These are phyloP conservation scores for Fusarium neocosmosporiellum DNA, from an alignment of 2,329 filamentous ascomycete species.

Conservation along the genomic window DNA sequence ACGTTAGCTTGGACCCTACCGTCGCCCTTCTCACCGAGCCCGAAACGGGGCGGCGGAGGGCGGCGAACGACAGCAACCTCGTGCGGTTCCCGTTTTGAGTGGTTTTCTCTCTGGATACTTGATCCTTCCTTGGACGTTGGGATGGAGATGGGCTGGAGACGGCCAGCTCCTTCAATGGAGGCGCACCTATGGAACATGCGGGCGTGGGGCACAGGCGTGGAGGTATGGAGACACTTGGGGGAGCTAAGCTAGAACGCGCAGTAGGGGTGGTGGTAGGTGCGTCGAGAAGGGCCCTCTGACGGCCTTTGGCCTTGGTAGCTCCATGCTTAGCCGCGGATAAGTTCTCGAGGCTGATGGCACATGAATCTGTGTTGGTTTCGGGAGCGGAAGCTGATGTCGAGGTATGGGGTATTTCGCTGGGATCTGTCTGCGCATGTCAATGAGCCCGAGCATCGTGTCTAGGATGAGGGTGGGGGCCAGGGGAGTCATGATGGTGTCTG, in stretches of 20 bases:
- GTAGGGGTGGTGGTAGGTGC: constrained; percentile 18
- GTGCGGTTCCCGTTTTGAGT: constrained; percentile 15
- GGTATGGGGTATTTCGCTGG: neutral
- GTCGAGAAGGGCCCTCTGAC: constrained; percentile 1
- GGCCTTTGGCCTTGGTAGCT: constrained; percentile 6
- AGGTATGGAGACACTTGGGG: constrained; percentile 18
- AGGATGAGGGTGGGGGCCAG: neutral
- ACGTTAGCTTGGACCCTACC: constrained; percentile 5
- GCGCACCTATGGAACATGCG: constrained; percentile 37
- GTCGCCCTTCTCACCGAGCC: constrained; percentile 39
- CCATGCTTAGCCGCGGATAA: constrained; percentile 36
- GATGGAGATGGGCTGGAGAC: constrained; percentile 14
- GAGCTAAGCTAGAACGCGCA: constrained; percentile 22
- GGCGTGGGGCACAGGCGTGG: constrained; percentile 17
- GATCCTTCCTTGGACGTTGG: constrained; percentile 1
- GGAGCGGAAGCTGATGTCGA: constrained; percentile 12
- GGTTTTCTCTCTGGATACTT: constrained; percentile 16
- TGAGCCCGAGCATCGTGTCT: neutral
- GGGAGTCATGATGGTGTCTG: neutral
- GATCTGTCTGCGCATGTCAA: neutral
- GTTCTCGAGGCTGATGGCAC: constrained; percentile 8
- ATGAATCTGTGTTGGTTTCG: constrained; percentile 6
- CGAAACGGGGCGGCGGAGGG: constrained; percentile 1
- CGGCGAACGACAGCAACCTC: constrained; percentile 5
- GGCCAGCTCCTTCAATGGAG: constrained; percentile 24